A percentile compares a stretch with the other conserved stretches of the same genome.
phyloP scores from a whole-genome alignment of 352 stramenopile genomes.

The Globisporangium sylvaticum region DNA sequence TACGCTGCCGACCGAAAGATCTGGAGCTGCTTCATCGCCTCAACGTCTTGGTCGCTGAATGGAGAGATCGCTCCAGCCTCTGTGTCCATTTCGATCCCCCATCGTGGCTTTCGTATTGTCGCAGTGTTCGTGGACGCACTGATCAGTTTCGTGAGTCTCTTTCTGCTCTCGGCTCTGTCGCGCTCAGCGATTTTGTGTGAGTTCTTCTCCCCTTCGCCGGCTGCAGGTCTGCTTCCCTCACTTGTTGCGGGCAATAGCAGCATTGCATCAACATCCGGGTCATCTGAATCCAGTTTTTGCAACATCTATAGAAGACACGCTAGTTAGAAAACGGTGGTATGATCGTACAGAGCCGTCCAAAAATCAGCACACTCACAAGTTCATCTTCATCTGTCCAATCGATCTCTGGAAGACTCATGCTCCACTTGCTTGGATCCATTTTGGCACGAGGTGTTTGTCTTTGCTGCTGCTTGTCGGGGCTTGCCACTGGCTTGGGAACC shows the following conservation, averaged over 20 bases:
- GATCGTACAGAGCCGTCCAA: not conserved
- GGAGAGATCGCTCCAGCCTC: conserved; percentile 25
- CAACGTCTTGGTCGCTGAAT: conserved; percentile 22
- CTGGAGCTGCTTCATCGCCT: conserved; percentile 27
- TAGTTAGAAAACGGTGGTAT: not conserved
- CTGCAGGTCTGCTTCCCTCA: not conserved
- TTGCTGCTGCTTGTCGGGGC: not conserved
- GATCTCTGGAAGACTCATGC: conserved; percentile 30
- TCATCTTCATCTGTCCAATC: conserved; percentile 60
- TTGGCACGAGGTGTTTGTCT: not conserved
- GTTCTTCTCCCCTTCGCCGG: not conserved
- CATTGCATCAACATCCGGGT: conserved; percentile 1
- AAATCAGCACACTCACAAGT: conserved; percentile 19
- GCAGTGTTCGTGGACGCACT: conserved; percentile 24
- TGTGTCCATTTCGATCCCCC: conserved; percentile 40
- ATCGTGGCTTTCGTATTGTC: conserved; percentile 36
- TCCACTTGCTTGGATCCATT: not conserved
- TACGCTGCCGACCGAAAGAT: conserved; percentile 38
- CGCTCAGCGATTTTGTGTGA: conserved; percentile 21
- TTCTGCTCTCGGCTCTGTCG: conserved; percentile 39
- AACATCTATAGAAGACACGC: conserved; percentile 20
- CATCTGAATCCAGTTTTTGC: conserved; percentile 24
- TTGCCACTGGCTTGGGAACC: not conserved
- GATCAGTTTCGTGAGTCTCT: conserved; percentile 36
- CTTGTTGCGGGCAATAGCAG: not conserved